Conservation (phyloP, 2,329 filamentous ascomycete species). For the Magnaporthales sp. region DNA sequence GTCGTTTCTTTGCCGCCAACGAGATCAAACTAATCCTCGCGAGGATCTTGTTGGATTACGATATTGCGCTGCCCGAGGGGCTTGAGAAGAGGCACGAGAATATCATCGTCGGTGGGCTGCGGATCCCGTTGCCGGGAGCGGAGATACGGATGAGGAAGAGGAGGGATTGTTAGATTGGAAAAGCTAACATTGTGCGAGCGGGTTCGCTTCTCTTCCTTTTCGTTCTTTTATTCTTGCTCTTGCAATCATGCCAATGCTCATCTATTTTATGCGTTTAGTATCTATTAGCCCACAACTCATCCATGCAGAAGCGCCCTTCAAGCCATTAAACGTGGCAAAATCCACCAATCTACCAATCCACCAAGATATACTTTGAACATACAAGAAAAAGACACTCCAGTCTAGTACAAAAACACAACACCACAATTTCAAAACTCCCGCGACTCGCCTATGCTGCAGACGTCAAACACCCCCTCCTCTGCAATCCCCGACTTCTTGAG, state of each 20-base stretch:
- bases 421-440: conserved; percentile 53
- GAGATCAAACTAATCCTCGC: conserved; percentile 33
- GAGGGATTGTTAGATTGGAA: background rate
- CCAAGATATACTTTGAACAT: background rate
- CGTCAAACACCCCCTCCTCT: conserved; percentile 69
- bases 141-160: background rate
- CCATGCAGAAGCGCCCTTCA: background rate
- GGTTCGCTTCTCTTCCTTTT: background rate
- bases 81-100: background rate
- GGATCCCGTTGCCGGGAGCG: background rate
- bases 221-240: background rate
- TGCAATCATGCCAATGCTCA: background rate
- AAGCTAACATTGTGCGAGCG: background rate
- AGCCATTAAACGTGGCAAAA: background rate
- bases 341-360: background rate
- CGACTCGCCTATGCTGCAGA: conserved; percentile 78
- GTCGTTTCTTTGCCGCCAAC: conserved; percentile 36
- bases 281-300: background rate
- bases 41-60: conserved; percentile 29
- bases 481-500: conserved; percentile 56
- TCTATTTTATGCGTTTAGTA: background rate
- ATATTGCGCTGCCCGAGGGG: conserved; percentile 27
- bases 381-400: background rate
- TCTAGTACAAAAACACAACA: background rate
- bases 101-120: background rate